Percentiles rank a stretch among this genome's conserved stretches.
These are phyloP conservation scores for Alloascoidea hylecoeti DNA, from an alignment of 805 yeast species.

Conservation along the genomic window DNA sequence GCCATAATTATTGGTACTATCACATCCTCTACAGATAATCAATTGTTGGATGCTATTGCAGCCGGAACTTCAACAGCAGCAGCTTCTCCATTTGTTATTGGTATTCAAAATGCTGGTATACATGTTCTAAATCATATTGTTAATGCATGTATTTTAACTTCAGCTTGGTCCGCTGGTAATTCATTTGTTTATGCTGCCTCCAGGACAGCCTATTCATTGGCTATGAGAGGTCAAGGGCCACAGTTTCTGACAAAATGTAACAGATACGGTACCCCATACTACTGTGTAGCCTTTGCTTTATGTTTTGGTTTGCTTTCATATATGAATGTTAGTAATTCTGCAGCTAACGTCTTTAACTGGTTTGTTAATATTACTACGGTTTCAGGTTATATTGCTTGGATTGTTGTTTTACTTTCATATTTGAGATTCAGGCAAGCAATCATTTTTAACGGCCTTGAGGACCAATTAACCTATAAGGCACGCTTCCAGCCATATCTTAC, in stretches of 20 bases:
- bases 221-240: slow-evolving; percentile 23
- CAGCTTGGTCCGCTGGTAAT: slow-evolving; percentile 27
- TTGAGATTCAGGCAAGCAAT: slow-evolving; percentile 55
- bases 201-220: slow-evolving; percentile 22
- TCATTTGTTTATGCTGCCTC: slow-evolving; percentile 24
- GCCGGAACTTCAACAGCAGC: slow-evolving; percentile 29
- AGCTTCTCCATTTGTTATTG: slow-evolving; percentile 26
- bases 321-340: slow-evolving; percentile 45
- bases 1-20: slow-evolving; percentile 45
- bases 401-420: slow-evolving; percentile 35
- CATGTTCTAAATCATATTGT: slow-evolving; percentile 19
- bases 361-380: slow-evolving; percentile 50
- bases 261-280: slow-evolving; percentile 22
- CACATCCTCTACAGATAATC: slow-evolving; percentile 36
- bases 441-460: slow-evolving; percentile 31
- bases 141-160: slow-evolving; percentile 13
- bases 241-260: slow-evolving; percentile 21
- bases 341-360: slow-evolving; percentile 47
- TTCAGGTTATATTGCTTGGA: slow-evolving; percentile 56
- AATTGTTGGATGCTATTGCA: slow-evolving; percentile 30
- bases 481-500: slow-evolving; percentile 43
- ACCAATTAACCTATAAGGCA: slow-evolving; percentile 45
- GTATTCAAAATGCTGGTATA: slow-evolving; percentile 15
- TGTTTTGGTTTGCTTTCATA: slow-evolving; percentile 40
- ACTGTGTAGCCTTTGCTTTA: slow-evolving; percentile 21